These are phyloP conservation scores for Cucurbita maxima DNA, from an alignment of 306 rosid species.

Conservation along the genomic window DNA sequence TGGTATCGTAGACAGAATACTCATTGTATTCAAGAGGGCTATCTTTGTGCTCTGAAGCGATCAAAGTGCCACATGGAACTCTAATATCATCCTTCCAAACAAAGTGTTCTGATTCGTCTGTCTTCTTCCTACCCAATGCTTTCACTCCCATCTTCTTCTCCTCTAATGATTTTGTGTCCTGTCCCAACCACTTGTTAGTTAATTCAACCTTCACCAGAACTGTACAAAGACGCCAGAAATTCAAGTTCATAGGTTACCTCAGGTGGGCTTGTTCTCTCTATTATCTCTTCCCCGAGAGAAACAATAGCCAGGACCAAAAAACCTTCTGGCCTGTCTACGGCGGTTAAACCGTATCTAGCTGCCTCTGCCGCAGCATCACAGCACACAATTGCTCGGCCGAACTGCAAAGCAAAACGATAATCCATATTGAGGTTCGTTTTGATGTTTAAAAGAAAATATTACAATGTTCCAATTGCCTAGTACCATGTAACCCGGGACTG, in stretches of 20 bases:
- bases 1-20: constrained; percentile 61
- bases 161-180: constrained; percentile 52
- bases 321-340: constrained; percentile 78
- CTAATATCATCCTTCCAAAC: constrained; percentile 66
- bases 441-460: background rate
- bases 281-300: constrained; percentile 45
- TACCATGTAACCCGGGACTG: constrained; percentile 76
- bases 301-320: constrained; percentile 75
- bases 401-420: constrained; percentile 18
- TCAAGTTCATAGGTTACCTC: constrained; percentile 19
- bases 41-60: constrained; percentile 48
- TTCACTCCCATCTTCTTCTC: constrained; percentile 53
- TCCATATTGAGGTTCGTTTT: background rate
- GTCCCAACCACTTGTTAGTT: background rate
- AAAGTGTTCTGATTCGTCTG: constrained; percentile 63
- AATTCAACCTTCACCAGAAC: background rate
- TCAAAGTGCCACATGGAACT: constrained; percentile 59
- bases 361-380: constrained; percentile 83
- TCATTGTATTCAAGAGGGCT: constrained; percentile 61
- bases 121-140: constrained; percentile 56
- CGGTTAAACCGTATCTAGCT: constrained; percentile 64
- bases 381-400: constrained; percentile 59
- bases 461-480: background rate
- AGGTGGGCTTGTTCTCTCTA: constrained; percentile 27
- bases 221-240: background rate